Evolutionary conservation across 2,329 filamentous ascomycete species (phyloP).

Genomic region (Paramyrothecium roridum): DNA sequence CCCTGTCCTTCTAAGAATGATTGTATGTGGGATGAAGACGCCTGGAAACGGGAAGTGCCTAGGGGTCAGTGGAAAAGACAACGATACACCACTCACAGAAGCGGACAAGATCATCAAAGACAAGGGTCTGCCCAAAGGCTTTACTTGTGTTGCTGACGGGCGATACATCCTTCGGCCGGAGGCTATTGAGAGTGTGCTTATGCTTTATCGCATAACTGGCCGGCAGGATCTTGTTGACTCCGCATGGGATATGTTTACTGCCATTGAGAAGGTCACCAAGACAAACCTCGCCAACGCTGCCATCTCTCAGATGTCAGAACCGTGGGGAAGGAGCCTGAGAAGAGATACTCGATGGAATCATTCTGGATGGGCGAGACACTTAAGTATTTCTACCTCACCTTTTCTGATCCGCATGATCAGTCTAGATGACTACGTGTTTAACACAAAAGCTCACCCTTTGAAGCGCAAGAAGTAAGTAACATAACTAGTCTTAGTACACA

Average conservation of each 20-base stretch:
- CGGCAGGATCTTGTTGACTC: constrained; percentile 60
- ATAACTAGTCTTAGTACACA: too few relatives aligned
- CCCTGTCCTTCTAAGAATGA: constrained; percentile 26
- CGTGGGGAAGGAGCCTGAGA: constrained; percentile 13
- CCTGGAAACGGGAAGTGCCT: constrained; percentile 53
- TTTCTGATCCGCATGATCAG: constrained; percentile 56
- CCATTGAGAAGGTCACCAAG: constrained; percentile 55
- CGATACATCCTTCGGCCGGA: constrained; percentile 69
- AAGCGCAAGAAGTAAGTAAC: constrained; percentile 7
- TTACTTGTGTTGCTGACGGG: constrained; percentile 50
- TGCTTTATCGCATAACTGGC: constrained; percentile 71
- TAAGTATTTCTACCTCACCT: constrained; percentile 75
- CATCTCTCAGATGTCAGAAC: constrained; percentile 58
- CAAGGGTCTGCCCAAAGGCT: constrained; percentile 45
- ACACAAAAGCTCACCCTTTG: constrained; percentile 52
- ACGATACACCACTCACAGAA: constrained; percentile 7
- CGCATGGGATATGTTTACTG: constrained; percentile 71
- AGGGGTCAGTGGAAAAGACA: constrained; percentile 12
- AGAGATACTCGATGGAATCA: constrained; percentile 58
- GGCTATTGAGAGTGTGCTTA: constrained; percentile 77
- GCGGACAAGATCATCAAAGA: neutral
- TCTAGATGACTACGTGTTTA: constrained; percentile 58
- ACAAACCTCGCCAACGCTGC: constrained; percentile 60
- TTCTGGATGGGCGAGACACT: constrained; percentile 83
- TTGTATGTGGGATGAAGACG: constrained; percentile 10